Evolutionary conservation across 2,329 filamentous ascomycete genomes (phyloP).

Genomic region (Xylaria digitata): DNA sequence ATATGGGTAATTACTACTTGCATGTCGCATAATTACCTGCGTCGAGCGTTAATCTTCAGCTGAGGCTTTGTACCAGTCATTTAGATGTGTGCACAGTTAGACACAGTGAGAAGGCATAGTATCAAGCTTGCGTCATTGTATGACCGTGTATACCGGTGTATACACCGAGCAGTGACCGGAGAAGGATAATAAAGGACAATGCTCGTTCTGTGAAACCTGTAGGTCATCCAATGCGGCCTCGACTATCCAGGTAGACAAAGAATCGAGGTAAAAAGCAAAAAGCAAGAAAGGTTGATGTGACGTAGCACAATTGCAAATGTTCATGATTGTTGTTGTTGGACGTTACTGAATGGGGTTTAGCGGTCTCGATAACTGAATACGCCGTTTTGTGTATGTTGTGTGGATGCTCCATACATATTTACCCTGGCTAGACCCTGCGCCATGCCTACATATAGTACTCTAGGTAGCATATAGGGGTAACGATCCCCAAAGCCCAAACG

Average conservation of each 20-base stretch:
- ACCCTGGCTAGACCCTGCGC: too few species aligned
- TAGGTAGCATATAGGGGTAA: too few species aligned
- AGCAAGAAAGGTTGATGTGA: slow-evolving; percentile 3
- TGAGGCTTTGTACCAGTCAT: slow-evolving; percentile 5
- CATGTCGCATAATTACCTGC: slow-evolving; percentile 16
- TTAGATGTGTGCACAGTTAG: slow-evolving; percentile 10
- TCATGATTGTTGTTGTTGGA: background rate
- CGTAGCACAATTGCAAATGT: background rate
- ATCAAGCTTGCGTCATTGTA: slow-evolving; percentile 29
- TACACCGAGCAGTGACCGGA: background rate
- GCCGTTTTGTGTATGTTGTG: background rate
- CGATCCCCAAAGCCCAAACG: too few species aligned
- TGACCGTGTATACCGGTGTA: slow-evolving; percentile 14
- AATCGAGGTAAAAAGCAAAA: background rate
- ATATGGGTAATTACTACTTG: slow-evolving; percentile 1
- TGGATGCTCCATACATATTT: too few species aligned
- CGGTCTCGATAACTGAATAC: background rate
- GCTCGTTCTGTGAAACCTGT: slow-evolving; percentile 1
- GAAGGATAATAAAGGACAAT: background rate
- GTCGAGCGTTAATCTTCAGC: slow-evolving; percentile 14
- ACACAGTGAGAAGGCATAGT: slow-evolving; percentile 16
- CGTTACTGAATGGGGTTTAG: background rate
- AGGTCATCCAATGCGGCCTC: slow-evolving; percentile 8
- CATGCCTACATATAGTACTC: too few species aligned
- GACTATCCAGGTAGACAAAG: slow-evolving; percentile 1